A percentile compares a stretch with the other conserved stretches of the same genome.
Evolutionary conservation across 2,329 filamentous ascomycete species (phyloP).

Genomic region (Epichloe bromicola): DNA sequence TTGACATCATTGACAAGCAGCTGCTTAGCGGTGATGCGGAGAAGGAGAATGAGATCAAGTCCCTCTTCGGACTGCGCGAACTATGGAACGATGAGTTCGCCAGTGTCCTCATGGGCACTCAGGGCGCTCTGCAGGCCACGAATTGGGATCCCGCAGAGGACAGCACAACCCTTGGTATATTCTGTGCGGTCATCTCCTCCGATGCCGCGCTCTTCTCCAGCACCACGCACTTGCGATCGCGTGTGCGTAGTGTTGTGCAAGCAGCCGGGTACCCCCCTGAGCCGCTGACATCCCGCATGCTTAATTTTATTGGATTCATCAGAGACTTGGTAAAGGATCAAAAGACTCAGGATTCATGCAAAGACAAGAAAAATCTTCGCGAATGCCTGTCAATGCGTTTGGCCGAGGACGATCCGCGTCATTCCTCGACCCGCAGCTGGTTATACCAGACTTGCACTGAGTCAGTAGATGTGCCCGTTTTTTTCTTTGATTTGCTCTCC

Average conservation of each 20-base stretch:
- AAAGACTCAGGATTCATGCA: constrained; percentile 8
- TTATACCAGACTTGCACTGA: constrained; percentile 42
- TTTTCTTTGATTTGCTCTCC: not conserved
- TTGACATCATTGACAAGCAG: constrained; percentile 30
- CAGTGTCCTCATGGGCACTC: constrained; percentile 25
- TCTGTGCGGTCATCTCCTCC: constrained; percentile 34
- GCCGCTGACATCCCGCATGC: constrained; percentile 27
- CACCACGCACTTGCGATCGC: constrained; percentile 21
- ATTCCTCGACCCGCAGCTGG: constrained; percentile 27
- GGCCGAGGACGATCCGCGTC: constrained; percentile 8
- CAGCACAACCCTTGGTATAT: constrained; percentile 27
- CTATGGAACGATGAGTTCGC: constrained; percentile 38
- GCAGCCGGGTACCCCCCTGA: constrained; percentile 27
- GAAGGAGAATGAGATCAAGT: constrained; percentile 33
- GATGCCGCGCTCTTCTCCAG: constrained; percentile 27
- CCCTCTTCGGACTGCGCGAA: constrained; percentile 32
- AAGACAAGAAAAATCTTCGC: constrained; percentile 11
- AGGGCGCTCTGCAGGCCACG: constrained; percentile 30
- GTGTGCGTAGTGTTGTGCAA: constrained; percentile 26
- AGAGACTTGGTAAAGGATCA: constrained; percentile 20
- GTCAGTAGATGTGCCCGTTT: constrained; percentile 18
- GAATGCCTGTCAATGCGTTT: constrained; percentile 20
- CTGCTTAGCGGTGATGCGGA: constrained; percentile 21
- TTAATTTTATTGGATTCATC: constrained; percentile 38
- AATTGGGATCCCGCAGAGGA: constrained; percentile 42